Evolutionary conservation across 768 basidiomycete genomes (phyloP), one percentile per base, ranked within the genome.

Genomic region (Pisolithus sp.): DNA sequence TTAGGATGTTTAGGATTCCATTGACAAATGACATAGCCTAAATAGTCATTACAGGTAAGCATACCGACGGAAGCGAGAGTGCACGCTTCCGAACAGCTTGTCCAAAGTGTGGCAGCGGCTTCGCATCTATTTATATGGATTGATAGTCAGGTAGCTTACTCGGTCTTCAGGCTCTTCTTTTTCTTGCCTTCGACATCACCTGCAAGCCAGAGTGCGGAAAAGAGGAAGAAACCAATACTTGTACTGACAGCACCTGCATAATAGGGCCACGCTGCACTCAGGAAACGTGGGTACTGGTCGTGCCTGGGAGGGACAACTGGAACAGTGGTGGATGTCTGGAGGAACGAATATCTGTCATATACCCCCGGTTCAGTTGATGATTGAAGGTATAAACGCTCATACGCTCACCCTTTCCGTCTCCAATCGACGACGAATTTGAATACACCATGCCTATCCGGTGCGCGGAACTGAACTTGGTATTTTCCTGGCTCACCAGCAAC

Each of bases 361-460:
- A 8, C 6, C 10, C 15, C 24, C 1, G 46, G 24, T 45, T 58
- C 34, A 48, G 51, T 17, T 38, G 23, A 21, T 23, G 24, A 9
- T n/a, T 18, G 40, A 23, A 41, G 3, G 7, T 8, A 20, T 13
- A 20, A 8, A 18, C n/a, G 9, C n/a, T 13, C 40, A 18, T 9
- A 9, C 6, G 13, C 84, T 64, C 57, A 92, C 84, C 94, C 94
- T 66, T 84, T 84, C 56, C 96, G 84, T 65, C 89, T 90, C 73
- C 92, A 83, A 68, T 94, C 81, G 41, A 96, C 70, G n/a, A 92
- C 76, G 63, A 98, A 94, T 65, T 97, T 98, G 80, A 95, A 99
- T 15, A 99, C 96, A 21, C 96, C 96, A 64, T 99, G 96, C 49
- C 94, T 77, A 69, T 98, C 95, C 7, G 96, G 96, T 2, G 83